Conservation (phyloP, 1,284 basidiomycete species). For the Somion occarium region DNA sequence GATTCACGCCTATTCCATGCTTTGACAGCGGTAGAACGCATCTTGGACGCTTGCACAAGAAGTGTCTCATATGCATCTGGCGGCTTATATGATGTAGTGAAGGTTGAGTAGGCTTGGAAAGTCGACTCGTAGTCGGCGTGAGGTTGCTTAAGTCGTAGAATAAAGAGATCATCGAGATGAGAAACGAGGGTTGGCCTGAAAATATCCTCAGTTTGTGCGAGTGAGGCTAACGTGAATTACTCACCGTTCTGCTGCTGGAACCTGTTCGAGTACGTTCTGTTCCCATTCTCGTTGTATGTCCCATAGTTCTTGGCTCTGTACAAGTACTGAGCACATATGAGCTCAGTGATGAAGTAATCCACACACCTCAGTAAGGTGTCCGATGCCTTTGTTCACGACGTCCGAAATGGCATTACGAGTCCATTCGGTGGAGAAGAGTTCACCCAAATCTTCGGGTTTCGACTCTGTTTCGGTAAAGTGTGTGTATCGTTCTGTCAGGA, state of each 20-base stretch:
- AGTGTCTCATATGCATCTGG: slow-evolving; percentile 71
- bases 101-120: slow-evolving; percentile 80
- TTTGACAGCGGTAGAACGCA: slow-evolving; percentile 54
- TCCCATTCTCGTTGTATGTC: slow-evolving; percentile 74
- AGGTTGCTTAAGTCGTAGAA: slow-evolving; percentile 60
- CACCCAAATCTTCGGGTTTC: slow-evolving; percentile 46
- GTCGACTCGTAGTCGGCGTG: slow-evolving; percentile 76
- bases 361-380: slow-evolving; percentile 57
- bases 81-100: slow-evolving; percentile 75
- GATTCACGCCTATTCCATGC: slow-evolving; percentile 58
- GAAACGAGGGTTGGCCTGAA: slow-evolving; percentile 36
- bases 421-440: slow-evolving; percentile 55
- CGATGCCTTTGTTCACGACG: slow-evolving; percentile 55
- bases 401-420: slow-evolving; percentile 48
- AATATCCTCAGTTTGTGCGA: no score
- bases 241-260: slow-evolving; percentile 44
- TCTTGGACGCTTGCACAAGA: slow-evolving; percentile 73
- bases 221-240: slow-evolving; percentile 9
- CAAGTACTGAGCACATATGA: slow-evolving; percentile 7
- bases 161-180: slow-evolving; percentile 44
- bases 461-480: slow-evolving; percentile 39
- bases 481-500: slow-evolving; percentile 54
- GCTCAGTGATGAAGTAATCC: not conserved
- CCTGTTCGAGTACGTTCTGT: slow-evolving; percentile 50
- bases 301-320: slow-evolving; percentile 71